Conservation (phyloP, 2,329 filamentous ascomycete genomes). For the Phyllosticta paracitricarpa region DNA sequence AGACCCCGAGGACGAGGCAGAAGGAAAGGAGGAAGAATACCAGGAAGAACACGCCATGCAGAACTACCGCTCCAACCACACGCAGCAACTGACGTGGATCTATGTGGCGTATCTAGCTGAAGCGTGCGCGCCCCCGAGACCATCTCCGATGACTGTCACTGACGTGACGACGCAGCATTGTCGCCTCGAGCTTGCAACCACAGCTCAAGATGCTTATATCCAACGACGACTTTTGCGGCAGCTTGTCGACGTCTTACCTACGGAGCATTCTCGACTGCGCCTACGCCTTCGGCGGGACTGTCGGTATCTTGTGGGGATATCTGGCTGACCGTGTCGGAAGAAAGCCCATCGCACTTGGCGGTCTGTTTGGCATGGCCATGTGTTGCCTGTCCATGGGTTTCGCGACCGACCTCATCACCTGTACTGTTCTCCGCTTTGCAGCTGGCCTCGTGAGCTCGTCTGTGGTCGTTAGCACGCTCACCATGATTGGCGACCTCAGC, state of each 20-base stretch:
- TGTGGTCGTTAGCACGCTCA: conserved; percentile 34
- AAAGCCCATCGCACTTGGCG: conserved; percentile 33
- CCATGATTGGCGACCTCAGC: conserved; percentile 39
- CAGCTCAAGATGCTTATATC: conserved; percentile 38
- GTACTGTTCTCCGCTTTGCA: conserved; percentile 34
- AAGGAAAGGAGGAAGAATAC: conserved; percentile 20
- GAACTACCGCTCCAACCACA: conserved; percentile 12
- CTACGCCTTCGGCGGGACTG: conserved; percentile 37
- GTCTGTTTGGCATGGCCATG: conserved; percentile 33
- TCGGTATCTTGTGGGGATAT: conserved; percentile 36
- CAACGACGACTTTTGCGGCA: conserved; percentile 34
- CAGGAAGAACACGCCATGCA: conserved; percentile 12
- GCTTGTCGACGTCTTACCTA: conserved; percentile 36
- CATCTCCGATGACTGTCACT: neutral
- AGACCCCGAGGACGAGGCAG: conserved; percentile 21
- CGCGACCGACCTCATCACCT: conserved; percentile 32
- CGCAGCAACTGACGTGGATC: conserved; percentile 29
- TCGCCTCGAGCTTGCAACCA: conserved; percentile 38
- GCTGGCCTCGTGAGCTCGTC: conserved; percentile 36
- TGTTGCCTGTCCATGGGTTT: conserved; percentile 40
- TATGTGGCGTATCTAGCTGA: conserved; percentile 40
- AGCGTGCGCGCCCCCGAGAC: conserved; percentile 23
- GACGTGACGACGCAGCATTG: conserved; percentile 24
- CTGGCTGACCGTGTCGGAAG: conserved; percentile 35
- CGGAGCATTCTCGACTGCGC: conserved; percentile 39